These are phyloP conservation scores for Russula sp. DNA, from an alignment of 768 basidiomycete species.

Conservation along the genomic window DNA sequence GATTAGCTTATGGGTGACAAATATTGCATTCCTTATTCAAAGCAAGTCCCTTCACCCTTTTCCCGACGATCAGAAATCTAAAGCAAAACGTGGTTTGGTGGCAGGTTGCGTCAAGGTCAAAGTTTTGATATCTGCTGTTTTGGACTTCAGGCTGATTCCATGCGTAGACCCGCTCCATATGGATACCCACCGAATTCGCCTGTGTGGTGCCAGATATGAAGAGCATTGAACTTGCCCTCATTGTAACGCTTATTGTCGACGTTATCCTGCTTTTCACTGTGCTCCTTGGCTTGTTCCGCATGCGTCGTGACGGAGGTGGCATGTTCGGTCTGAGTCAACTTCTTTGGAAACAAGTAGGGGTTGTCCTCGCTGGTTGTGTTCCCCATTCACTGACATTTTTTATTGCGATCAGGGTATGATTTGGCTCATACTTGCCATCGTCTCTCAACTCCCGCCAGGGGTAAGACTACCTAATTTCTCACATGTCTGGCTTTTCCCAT, in stretches of 20 bases:
- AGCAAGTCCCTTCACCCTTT: not conserved
- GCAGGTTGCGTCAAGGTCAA: not conserved
- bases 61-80: no score
- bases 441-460: not conserved
- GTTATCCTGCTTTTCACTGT: not conserved
- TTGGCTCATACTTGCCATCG: not conserved
- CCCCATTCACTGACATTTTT: no score
- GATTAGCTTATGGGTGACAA: not conserved
- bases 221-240: not conserved
- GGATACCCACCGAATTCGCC: not conserved
- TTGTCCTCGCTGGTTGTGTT: no score
- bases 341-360: not conserved
- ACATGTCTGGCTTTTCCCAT: no score
- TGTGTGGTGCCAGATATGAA: not conserved
- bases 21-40: not conserved
- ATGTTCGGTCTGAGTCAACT: not conserved
- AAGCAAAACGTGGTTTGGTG: not conserved
- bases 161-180: not conserved
- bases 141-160: not conserved
- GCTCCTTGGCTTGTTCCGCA: not conserved
- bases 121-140: not conserved
- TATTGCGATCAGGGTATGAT: not conserved
- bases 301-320: not conserved
- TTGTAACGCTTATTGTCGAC: not conserved
- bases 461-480: not conserved